Evolutionary conservation across 495 filamentous ascomycete genomes (phyloP), one percentile per base, ranked within the genome.

Genomic region (Achaetomiella virescens): DNA sequence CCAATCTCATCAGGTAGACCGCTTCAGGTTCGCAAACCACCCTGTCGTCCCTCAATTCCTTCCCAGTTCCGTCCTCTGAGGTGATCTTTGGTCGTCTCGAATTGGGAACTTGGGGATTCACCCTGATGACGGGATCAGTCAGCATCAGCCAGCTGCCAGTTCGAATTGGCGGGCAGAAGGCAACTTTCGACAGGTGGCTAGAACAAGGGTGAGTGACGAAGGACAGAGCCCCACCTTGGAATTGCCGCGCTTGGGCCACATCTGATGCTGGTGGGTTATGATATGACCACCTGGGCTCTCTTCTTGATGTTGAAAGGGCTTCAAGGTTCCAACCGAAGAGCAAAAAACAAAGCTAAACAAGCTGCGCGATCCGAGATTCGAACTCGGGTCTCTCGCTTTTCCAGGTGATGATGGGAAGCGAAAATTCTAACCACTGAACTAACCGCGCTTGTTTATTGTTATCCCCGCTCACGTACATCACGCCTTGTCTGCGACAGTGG

Each of bases 381-480:
- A 61, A 61, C 59, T 54, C 59, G 59, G 59, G 59, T 61, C 59
- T 25, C 53, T 57, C 54, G 59, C 59, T 61, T 15, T 1, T 37
- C 42, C 59, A 61, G 48, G 54, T 57, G 36, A 18, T 31, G 59
- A 61, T 61, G 59, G 59, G 59, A 61, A 61, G 59, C 59, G 54
- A 57, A 31, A 49, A 61, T 61, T 61, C 59, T 61, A 61, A 61
- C 59, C 59, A 61, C 59, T 61, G 49, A 61, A 61, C 59, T 61
- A 61, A 57, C 38, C 59, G 49, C 59, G 59, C 59, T 33, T 29
- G 40, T 50, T 49, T 49, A 42, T 37, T 24, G 42, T 52, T 52
- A 41, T 54, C 15, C 31, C 36, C 10, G 36, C 18, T 0, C 8
- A 24, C n/a, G 2, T 40, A 10, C 8, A 24, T 44, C 27, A 5